Conservation (phyloP, 2,329 filamentous ascomycete species). For the Penicillium polonicum region DNA sequence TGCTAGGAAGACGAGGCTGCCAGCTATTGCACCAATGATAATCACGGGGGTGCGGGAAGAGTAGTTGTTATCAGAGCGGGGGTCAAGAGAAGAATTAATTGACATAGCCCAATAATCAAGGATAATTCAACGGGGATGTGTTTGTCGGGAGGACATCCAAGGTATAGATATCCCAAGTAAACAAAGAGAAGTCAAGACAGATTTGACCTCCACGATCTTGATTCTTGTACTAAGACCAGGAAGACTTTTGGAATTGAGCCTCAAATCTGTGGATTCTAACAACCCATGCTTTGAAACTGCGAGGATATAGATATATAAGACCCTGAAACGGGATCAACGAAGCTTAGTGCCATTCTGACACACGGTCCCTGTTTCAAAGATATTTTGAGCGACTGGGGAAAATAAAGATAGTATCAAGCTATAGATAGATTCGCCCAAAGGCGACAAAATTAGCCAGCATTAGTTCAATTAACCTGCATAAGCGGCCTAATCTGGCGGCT, state of each 20-base stretch:
- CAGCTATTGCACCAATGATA: constrained; percentile 6
- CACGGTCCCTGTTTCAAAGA: constrained; percentile 22
- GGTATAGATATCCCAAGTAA: neutral
- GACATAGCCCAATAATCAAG: constrained; percentile 1
- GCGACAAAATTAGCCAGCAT: constrained; percentile 21
- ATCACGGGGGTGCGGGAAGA: constrained; percentile 4
- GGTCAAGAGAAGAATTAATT: neutral
- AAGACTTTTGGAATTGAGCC: neutral
- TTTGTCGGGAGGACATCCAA: neutral
- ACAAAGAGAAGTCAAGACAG: neutral
- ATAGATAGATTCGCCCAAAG: constrained; percentile 24
- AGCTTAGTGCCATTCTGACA: constrained; percentile 18
- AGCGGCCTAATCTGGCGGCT: neutral
- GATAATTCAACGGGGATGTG: neutral
- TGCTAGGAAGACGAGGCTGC: constrained; percentile 7
- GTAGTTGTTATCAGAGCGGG: neutral
- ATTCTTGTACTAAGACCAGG: neutral
- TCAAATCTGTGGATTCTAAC: neutral
- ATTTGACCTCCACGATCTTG: neutral
- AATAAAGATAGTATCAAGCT: constrained; percentile 25
- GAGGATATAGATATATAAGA: constrained; percentile 18
- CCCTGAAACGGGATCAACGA: constrained; percentile 7
- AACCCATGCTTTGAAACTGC: neutral
- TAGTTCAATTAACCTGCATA: constrained; percentile 9
- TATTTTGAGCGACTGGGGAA: constrained; percentile 16